These are phyloP conservation scores for Pseudogymnoascus sp. DNA, from an alignment of 2,329 filamentous ascomycete species.

Conservation along the genomic window DNA sequence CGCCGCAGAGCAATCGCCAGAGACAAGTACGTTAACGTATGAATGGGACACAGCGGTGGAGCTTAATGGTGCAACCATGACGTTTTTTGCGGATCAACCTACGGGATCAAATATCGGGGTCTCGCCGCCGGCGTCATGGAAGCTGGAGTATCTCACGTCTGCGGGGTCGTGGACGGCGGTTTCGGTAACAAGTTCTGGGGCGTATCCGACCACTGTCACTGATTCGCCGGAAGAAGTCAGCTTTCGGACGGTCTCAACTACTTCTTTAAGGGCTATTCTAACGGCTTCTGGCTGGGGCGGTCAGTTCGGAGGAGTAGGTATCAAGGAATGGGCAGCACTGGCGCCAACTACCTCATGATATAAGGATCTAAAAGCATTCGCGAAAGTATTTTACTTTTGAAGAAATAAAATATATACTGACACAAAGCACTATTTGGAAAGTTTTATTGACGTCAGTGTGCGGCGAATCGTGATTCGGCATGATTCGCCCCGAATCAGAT, in stretches of 20 bases:
- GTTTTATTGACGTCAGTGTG: too few relatives aligned
- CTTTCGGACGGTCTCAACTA: conserved; percentile 28
- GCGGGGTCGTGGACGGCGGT: conserved; percentile 20
- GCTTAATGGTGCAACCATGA: neutral
- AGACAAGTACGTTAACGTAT: conserved; percentile 29
- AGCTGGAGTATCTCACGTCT: neutral
- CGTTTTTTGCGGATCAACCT: neutral
- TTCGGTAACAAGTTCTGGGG: conserved; percentile 20
- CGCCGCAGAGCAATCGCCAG: conserved; percentile 29
- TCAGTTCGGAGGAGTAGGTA: neutral
- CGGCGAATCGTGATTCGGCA: too few relatives aligned
- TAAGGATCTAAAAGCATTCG: too few relatives aligned
- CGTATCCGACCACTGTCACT: conserved; percentile 27
- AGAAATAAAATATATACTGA: too few relatives aligned
- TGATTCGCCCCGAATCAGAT: too few relatives aligned
- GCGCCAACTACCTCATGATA: too few relatives aligned
- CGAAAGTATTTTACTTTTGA: too few relatives aligned
- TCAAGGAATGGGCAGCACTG: conserved; percentile 24
- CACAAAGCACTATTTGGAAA: too few relatives aligned
- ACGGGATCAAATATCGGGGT: neutral
- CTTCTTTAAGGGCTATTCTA: neutral
- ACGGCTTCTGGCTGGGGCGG: neutral
- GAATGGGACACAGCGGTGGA: conserved; percentile 24
- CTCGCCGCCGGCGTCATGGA: neutral
- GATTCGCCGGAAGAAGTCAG: conserved; percentile 28